Base-by-base conservation (phyloP, 2,329 filamentous ascomycete species). In the Verticillium nubilum region DNA sequence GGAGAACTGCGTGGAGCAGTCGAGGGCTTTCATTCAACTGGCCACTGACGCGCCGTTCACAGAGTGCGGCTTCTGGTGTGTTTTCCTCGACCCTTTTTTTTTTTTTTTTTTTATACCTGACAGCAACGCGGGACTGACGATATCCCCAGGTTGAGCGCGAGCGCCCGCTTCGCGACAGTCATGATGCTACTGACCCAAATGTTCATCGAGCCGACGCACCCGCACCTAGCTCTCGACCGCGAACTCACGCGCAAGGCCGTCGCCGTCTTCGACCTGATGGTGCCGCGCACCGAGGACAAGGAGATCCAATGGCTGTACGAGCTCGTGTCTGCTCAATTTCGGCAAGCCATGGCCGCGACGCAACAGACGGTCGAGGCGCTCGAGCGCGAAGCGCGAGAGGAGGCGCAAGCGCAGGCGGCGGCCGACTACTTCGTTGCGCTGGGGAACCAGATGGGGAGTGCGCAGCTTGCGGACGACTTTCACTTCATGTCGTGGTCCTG, bases 141-240 rank as follows among this genome's bases (percentile, higher is more conserved):
- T 4, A 27, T 28, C 10, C 55, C 5, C 19, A 60, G 31, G 55
- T 53, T 56, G 25, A 63, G 62, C 29, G 26, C 58, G 25, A 73
- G 69, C 27, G 62, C 71, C 0, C 68, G 72, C 37, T 70, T 74
- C 54, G 73, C 71, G 1, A 67, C 65, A 0, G 64, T 74, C n/a
- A 69, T 73, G 56, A 66, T 74, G 35, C 47, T 75, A 7, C 65
- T 75, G 13, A 66, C 67, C 59, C 70, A 74, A 62, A 71, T 72
- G 61, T 61, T 68, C 9, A 59, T 72, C 17, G 63, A 70, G 9
- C 73, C 72, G 0, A 61, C 61, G 0, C 68, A 72, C 56, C 57
- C 59, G 1, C 35, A 58, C 0, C 62, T 72, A 5, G 59, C 66
- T 2, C 50, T 67, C 5, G 73, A 74, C 52, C 67, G 70, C 28